Percentiles rank a stretch among this genome's conserved stretches.
phyloP scores from a whole-genome alignment of 441 rosid genomes.

The Syzygium syzygioides region DNA sequence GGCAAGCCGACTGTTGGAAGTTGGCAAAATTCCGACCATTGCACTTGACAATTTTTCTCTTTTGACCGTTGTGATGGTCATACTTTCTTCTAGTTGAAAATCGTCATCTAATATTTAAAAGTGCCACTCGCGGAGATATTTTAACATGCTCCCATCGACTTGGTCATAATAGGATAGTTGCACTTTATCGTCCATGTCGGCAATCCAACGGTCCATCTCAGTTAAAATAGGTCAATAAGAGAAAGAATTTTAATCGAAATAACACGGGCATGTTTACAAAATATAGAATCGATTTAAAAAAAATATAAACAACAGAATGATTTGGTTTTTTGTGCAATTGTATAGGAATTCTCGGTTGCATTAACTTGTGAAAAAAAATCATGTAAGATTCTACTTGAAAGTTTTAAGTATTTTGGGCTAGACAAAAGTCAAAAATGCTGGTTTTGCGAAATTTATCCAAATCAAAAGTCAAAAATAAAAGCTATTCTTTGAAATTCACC shows the following conservation, averaged over 20 bases:
- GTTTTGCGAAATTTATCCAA: not conserved
- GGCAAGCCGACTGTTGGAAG: no score
- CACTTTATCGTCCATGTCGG: not conserved
- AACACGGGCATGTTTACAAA: not conserved
- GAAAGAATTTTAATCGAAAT: not conserved
- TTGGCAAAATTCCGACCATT: not conserved
- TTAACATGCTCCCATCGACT: not conserved
- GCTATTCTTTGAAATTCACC: not conserved
- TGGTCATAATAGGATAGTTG: not conserved
- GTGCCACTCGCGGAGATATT: no score
- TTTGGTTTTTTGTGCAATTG: not conserved
- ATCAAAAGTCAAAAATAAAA: not conserved
- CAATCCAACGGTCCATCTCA: not conserved
- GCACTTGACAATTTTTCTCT: rapidly evolving
- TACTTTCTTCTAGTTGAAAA: not conserved
- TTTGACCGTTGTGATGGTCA: no score
- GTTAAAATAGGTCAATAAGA: not conserved
- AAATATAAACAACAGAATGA: no score
- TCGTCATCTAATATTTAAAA: no score
- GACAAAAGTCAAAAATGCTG: not conserved
- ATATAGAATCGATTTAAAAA: not conserved
- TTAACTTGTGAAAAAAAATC: not conserved
- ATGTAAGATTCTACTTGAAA: not conserved
- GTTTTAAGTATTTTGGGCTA: not conserved
- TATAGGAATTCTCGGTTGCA: not conserved